A percentile compares a stretch with the other conserved stretches of the same genome.
Evolutionary conservation across 805 yeast species (phyloP).

Genomic region (Ogataea zsoltii): DNA sequence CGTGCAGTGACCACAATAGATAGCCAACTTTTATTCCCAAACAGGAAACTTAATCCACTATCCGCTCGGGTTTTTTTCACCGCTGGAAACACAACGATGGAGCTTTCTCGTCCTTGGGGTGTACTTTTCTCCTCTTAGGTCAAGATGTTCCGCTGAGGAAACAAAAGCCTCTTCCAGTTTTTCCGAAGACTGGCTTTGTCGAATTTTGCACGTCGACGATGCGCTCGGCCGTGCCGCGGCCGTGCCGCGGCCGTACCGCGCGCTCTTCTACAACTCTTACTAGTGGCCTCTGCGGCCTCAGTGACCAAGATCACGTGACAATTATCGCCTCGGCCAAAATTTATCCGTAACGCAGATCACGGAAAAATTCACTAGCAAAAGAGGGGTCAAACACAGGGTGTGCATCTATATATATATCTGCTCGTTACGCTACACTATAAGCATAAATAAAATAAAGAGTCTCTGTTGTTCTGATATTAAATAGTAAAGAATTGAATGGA

Average conservation of each 20-base stretch:
- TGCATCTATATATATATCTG: background rate
- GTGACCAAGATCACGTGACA: too few species aligned
- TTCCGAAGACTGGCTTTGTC: background rate
- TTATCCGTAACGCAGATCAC: background rate
- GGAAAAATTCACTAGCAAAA: background rate
- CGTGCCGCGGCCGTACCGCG: too few species aligned
- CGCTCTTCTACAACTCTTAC: too few species aligned
- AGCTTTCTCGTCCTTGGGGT: background rate
- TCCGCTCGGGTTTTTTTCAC: background rate
- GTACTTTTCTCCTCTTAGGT: conserved; percentile 1
- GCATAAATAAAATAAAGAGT: too few species aligned
- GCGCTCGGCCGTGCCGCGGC: too few species aligned
- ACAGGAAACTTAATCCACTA: conserved; percentile 1
- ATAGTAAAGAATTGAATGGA: background rate
- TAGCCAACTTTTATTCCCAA: background rate
- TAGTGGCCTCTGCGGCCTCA: too few species aligned
- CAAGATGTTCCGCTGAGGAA: background rate
- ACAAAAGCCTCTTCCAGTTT: background rate
- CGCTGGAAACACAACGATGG: background rate
- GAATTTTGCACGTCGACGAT: too few species aligned
- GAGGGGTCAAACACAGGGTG: background rate
- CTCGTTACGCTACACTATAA: too few species aligned
- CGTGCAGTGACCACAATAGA: conserved; percentile 1
- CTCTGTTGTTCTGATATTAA: background rate
- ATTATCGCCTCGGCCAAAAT: too few species aligned